A percentile compares a stretch with the other conserved stretches of the same genome.
Conservation (phyloP, 345 rosid genomes). For the Angophora floribunda region DNA sequence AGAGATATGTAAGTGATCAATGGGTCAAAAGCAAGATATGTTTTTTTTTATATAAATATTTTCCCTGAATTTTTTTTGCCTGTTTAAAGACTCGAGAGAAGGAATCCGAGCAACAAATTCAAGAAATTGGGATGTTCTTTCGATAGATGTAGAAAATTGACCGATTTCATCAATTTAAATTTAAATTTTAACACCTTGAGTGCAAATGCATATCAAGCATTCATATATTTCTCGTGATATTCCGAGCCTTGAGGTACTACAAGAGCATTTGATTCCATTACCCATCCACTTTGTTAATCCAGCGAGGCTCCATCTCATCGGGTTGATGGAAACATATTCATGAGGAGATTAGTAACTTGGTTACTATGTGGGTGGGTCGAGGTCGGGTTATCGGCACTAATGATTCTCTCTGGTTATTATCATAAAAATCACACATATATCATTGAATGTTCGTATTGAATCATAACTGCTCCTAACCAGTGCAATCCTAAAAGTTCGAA, state of each 20-base stretch:
- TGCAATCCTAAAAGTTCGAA: background rate
- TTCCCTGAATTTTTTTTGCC: background rate
- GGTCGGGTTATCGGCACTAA: rapidly evolving
- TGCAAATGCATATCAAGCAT: background rate
- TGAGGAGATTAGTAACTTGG: background rate
- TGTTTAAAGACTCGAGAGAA: background rate
- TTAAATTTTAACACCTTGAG: background rate
- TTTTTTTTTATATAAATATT: background rate
- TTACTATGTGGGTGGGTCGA: background rate
- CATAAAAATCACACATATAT: background rate
- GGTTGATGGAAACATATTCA: too few relatives aligned
- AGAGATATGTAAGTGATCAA: background rate
- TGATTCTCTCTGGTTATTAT: background rate
- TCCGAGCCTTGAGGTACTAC: background rate
- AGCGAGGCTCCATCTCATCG: too few relatives aligned
- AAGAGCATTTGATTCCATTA: background rate
- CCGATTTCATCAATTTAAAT: background rate
- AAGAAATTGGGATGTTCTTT: background rate
- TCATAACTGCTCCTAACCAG: background rate
- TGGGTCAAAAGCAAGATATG: background rate
- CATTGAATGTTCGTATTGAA: background rate
- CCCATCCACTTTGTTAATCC: too few relatives aligned
- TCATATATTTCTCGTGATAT: background rate
- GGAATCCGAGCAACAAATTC: background rate
- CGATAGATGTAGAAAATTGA: background rate